These are phyloP conservation scores for Rhododendron vialii DNA, from an alignment of 148 eudicot genomes.

Conservation along the genomic window DNA sequence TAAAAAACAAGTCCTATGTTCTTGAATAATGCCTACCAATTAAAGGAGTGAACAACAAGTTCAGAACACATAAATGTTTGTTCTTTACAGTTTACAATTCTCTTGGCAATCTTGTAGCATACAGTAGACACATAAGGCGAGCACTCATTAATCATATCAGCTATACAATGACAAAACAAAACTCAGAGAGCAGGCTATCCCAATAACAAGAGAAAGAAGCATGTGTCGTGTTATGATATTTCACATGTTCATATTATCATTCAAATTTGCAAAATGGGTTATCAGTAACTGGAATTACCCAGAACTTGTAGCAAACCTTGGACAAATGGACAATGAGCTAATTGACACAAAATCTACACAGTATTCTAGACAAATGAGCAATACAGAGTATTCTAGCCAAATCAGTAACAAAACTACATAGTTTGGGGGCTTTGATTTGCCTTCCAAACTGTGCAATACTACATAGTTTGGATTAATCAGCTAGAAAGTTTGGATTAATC, in stretches of 20 bases:
- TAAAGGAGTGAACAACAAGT: neutral
- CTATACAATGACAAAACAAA: neutral
- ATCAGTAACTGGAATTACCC: neutral
- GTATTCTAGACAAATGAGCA: too few species aligned
- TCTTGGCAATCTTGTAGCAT: neutral
- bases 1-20: neutral
- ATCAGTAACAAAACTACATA: too few species aligned
- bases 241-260: too few species aligned
- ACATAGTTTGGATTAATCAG: neutral
- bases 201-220: neutral
- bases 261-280: neutral
- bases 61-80: neutral
- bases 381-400: too few species aligned
- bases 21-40: neutral
- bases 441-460: too few species aligned
- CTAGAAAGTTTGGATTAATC: neutral
- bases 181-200: neutral
- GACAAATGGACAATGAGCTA: neutral
- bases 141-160: neutral
- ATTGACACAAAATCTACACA: neutral
- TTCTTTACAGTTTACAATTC: neutral
- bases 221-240: too few species aligned
- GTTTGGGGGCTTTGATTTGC: too few species aligned
- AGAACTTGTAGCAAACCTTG: neutral
- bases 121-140: neutral